Evolutionary conservation across 257 asterid species (phyloP), one percentile per base, ranked within the genome.

Genomic region (Scutellaria baicalensis): DNA sequence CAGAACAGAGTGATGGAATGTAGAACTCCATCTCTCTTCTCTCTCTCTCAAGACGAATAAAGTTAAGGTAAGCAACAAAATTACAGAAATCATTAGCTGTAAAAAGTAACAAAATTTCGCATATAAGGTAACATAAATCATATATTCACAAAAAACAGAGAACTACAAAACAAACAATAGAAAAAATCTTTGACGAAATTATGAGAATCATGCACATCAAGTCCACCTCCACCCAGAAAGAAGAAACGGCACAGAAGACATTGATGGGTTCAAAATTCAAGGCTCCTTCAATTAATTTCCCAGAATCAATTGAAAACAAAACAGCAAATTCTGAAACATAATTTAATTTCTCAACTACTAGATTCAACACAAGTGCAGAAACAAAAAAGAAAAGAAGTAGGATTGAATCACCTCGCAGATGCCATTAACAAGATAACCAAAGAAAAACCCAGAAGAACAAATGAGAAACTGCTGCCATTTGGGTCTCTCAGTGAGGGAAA

Each of bases 381-480:
- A 60, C 56, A 11, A 38, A 49, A 56, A 27, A 6, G 1, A 1
- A 16, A 2, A 12, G 56, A 61, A 62, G 8, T 52, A 0, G 0
- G 48, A n/a, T n/a, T n/a, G n/a, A 51, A 35, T 18, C 62, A 89
- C 98, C 97, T 90, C 98, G 64, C 97, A 93, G 66, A 93, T 66
- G 67, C 98, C 98, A 71, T 90, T 90, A 45, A 93, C 86, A 47
- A 93, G 97, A 75, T 89, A 93, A 5, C 97, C 97, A 57, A 93
- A 90, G 91, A 90, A 90, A 75, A 93, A 93, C 42, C 98, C 98
- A 57, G 96, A 79, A 43, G 95, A 88, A 58, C 98, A 93, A 51
- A 93, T 80, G 42, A 90, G 71, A 49, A 93, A 93, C 78, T 90
- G 98, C 69, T 93, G 95, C 97, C 97, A 93, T 60, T 72, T 84